These are phyloP conservation scores for Paraglomus occultum DNA, from an alignment of 192 early-diverging fungal genomes.

Conservation along the genomic window DNA sequence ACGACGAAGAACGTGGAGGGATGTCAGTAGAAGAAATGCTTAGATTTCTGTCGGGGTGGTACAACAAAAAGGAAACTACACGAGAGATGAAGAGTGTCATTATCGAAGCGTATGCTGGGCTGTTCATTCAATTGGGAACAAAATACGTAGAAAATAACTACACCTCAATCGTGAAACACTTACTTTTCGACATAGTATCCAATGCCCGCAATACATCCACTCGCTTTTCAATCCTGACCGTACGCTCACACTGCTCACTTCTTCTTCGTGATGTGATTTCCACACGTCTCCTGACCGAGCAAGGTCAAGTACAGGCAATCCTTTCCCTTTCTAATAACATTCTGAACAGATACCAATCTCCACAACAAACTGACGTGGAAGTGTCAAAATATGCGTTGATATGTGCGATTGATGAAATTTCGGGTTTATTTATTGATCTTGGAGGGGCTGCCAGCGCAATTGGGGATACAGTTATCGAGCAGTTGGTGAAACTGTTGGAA, in stretches of 20 bases:
- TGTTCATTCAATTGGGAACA: slow-evolving; percentile 71
- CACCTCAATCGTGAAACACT: slow-evolving; percentile 59
- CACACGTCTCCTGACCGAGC: slow-evolving; percentile 69
- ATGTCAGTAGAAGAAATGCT: slow-evolving; percentile 71
- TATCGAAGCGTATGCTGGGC: slow-evolving; percentile 71
- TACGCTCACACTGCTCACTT: slow-evolving; percentile 59
- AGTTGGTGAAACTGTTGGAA: slow-evolving; percentile 64
- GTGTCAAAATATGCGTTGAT: slow-evolving; percentile 62
- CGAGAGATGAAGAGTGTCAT: slow-evolving; percentile 75
- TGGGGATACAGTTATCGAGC: slow-evolving; percentile 62
- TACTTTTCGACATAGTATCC: slow-evolving; percentile 60
- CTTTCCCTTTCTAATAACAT: slow-evolving; percentile 58
- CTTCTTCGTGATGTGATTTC: slow-evolving; percentile 76
- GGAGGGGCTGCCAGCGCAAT: slow-evolving; percentile 66
- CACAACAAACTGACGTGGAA: slow-evolving; percentile 46
- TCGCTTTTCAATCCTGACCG: slow-evolving; percentile 55
- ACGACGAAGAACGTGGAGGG: neutral
- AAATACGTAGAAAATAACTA: slow-evolving; percentile 76
- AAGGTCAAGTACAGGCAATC: slow-evolving; percentile 69
- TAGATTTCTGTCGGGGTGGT: slow-evolving; percentile 57
- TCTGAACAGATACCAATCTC: slow-evolving; percentile 57
- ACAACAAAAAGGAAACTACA: slow-evolving; percentile 57
- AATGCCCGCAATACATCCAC: slow-evolving; percentile 50
- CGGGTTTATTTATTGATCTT: slow-evolving; percentile 69
- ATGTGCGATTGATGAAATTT: slow-evolving; percentile 71